Percentiles rank a stretch among this genome's conserved stretches.
Evolutionary conservation across 2,329 filamentous ascomycete species (phyloP).

Genomic region (Phyllachora maydis): DNA sequence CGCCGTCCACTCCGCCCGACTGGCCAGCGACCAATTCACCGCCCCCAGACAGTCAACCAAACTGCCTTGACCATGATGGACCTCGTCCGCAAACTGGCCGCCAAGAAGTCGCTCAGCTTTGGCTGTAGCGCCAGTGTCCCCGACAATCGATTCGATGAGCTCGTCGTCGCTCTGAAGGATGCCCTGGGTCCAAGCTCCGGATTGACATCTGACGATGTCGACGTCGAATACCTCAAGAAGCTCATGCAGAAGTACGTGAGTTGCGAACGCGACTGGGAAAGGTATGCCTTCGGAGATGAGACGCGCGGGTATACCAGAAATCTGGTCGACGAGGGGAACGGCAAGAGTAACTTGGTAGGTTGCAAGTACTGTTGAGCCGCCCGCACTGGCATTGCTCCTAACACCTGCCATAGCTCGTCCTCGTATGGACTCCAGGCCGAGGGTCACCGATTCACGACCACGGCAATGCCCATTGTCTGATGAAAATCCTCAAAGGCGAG

Average conservation of each 20-base stretch:
- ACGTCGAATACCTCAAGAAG: conserved; percentile 47
- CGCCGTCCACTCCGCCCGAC: no score
- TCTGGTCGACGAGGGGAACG: conserved; percentile 77
- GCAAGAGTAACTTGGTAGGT: conserved; percentile 28
- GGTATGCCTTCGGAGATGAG: conserved; percentile 53
- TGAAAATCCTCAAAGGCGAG: conserved; percentile 67
- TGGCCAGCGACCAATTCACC: no score
- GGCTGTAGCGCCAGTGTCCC: conserved; percentile 6
- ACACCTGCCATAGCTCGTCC: conserved; percentile 39
- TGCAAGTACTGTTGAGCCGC: neutral
- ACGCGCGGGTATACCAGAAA: conserved; percentile 66
- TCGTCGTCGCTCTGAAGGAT: conserved; percentile 53
- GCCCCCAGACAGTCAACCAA: no score
- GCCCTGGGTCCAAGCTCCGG: conserved; percentile 65
- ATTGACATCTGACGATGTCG: conserved; percentile 61
- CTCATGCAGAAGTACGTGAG: conserved; percentile 61
- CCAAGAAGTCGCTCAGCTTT: conserved; percentile 3
- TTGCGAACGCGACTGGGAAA: conserved; percentile 46
- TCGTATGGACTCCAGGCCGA: conserved; percentile 78
- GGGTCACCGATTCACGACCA: conserved; percentile 76
- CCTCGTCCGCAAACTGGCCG: conserved; percentile 1
- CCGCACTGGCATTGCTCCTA: neutral
- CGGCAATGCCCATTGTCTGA: conserved; percentile 75
- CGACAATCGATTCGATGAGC: conserved; percentile 37
- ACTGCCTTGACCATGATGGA: no score